Evolutionary conservation across 805 yeast species (phyloP), one percentile per base, ranked within the genome.

Genomic region (Metschnikowia proteae): DNA sequence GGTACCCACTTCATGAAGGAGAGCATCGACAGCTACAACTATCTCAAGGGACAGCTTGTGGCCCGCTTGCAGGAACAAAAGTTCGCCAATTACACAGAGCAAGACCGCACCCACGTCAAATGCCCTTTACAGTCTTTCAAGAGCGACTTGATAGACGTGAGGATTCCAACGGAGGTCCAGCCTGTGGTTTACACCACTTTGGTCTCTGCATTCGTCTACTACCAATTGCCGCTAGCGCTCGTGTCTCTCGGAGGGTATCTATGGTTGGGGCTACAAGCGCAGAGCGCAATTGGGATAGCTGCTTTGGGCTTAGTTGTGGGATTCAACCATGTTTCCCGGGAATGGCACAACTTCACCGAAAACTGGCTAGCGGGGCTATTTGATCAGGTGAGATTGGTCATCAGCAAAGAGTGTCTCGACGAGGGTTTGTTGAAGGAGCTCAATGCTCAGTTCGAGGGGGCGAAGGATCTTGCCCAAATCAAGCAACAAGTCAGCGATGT

Each of bases 221-320:
- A 71, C 47, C 78, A 73, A 52, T 53, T 71, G 9, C 78, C 78
- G 0, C 55, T 71, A 3, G 56, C 70, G 1, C 51, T 62, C 2
- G 49, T 73, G 6, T 57, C 74, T 4, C 48, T 62, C 7, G 49
- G 63, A 11, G 60, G 73, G 2, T 69, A 65, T 52, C 58, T 64
- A 26, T 63, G 60, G 52, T 68, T 73, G 52, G 74, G 63, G 2
- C 60, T 71, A 44, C 57, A 64, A 3, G 45, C 59, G 2, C 67
- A 73, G 38, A 56, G 66, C 11, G 65, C 71, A 0, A 45, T 61
- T 33, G 74, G 76, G 0, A 52, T 73, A 5, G 65, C 60, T 4
- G 51, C 59, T 4, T 55, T 73, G n/a, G 78, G 78, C 0, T 63
- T 70, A 66, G 67, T 65, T 6, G 50, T 68, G 43, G 78, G 78